Evolutionary conservation across 148 eudicot species (phyloP).

Genomic region (Diospyros kaki): DNA sequence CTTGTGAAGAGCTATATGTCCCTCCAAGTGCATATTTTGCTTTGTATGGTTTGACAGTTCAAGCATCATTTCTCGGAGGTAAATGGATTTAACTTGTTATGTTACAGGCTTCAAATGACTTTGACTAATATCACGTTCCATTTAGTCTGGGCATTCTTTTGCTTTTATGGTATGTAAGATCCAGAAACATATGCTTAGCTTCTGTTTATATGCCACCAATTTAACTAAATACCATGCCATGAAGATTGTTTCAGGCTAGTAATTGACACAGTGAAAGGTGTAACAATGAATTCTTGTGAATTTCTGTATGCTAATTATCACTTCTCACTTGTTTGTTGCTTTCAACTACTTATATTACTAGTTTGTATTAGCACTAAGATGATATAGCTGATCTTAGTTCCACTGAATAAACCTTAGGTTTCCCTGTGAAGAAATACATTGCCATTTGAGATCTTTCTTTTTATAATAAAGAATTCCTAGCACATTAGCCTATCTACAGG

Average conservation of each 20-base stretch:
- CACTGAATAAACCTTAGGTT: not conserved
- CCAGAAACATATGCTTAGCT: not conserved
- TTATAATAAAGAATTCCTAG: not conserved
- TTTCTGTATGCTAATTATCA: not conserved
- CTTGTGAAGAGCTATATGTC: conserved; percentile 87
- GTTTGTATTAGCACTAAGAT: not conserved
- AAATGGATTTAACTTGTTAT: conserved; percentile 16
- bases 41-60: conserved; percentile 74
- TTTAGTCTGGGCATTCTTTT: not conserved
- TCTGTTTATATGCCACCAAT: too few relatives aligned
- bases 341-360: conserved; percentile 3
- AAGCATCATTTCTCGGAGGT: conserved; percentile 96
- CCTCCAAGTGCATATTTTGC: conserved; percentile 94
- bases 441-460: too few relatives aligned
- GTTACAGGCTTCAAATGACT: not conserved
- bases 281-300: not conserved
- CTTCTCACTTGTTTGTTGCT: not conserved
- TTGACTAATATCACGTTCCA: not conserved
- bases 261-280: not conserved
- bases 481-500: not conserved
- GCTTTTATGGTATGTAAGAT: not conserved
- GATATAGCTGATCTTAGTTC: not conserved
- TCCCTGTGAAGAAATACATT: too few relatives aligned
- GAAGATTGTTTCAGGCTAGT: not conserved
- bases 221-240: too few relatives aligned